phyloP scores from a whole-genome alignment of 768 basidiomycete species.

The Lactarius trivialis region DNA sequence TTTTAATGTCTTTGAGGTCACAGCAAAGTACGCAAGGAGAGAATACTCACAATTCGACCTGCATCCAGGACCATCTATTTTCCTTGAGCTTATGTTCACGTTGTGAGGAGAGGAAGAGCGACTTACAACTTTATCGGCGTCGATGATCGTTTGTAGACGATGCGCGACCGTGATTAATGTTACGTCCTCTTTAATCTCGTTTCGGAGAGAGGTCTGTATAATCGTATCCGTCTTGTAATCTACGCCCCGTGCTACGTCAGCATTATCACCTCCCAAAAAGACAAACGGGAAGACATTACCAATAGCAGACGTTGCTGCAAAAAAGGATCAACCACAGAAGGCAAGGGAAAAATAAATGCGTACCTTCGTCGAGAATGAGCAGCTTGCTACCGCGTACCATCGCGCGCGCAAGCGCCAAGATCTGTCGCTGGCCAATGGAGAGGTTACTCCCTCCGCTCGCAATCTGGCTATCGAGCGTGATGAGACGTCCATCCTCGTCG shows the following conservation, averaged over 20 bases:
- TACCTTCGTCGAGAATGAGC: conserved; percentile 52
- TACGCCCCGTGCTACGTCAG: conserved; percentile 8
- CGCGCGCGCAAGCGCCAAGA: conserved; percentile 53
- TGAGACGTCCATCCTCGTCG: conserved; percentile 30
- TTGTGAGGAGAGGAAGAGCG: background rate
- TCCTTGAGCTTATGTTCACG: background rate
- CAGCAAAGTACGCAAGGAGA: no score
- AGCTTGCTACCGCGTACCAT: conserved; percentile 50
- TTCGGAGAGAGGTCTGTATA: conserved; percentile 51
- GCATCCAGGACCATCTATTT: conserved; percentile 40
- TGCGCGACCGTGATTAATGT: conserved; percentile 57
- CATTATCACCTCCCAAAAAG: background rate
- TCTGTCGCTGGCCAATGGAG: conserved; percentile 54
- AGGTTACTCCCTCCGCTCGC: conserved; percentile 40
- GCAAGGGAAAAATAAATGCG: background rate
- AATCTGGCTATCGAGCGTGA: conserved; percentile 42
- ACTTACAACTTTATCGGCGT: conserved; percentile 51
- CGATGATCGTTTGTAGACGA: conserved; percentile 52
- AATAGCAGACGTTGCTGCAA: conserved; percentile 40
- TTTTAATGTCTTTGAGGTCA: background rate
- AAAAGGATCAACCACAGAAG: background rate
- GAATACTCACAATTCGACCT: conserved; percentile 33
- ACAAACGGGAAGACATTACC: conserved; percentile 24
- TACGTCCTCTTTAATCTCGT: conserved; percentile 35
- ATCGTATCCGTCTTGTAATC: conserved; percentile 52